A percentile compares a stretch with the other conserved stretches of the same genome.
phyloP scores from a whole-genome alignment of 768 basidiomycete genomes.

The Mycena pura region DNA sequence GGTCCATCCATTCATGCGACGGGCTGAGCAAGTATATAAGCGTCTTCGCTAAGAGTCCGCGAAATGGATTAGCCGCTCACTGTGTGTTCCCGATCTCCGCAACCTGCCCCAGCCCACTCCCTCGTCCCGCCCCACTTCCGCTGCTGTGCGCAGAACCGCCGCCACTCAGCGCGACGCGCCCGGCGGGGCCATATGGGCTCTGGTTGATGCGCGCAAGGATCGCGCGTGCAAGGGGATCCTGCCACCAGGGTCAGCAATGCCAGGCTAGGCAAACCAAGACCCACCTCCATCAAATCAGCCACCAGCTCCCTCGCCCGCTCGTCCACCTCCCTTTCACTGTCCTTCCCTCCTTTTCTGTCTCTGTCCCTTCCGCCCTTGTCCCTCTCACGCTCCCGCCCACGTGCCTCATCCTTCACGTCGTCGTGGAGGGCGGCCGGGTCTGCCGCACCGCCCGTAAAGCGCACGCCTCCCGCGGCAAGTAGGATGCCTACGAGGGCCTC shows the following conservation, averaged over 20 bases:
- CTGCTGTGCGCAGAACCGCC: not conserved
- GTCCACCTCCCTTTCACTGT: not conserved
- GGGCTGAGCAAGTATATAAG: no score
- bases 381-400: slow-evolving; percentile 45
- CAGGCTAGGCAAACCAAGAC: slow-evolving; percentile 6
- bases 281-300: slow-evolving; percentile 11
- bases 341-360: not conserved
- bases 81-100: slow-evolving; percentile 26
- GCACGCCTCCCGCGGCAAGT: slow-evolving; percentile 55
- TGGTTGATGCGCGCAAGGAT: slow-evolving; percentile 84
- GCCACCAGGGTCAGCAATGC: slow-evolving; percentile 25
- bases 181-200: slow-evolving; percentile 79
- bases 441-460: slow-evolving; percentile 57
- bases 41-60: no score
- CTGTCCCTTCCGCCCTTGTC: not conserved
- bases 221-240: slow-evolving; percentile 82
- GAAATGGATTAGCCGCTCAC: not conserved
- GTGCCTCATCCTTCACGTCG: no score
- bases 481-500: slow-evolving; percentile 89
- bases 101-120: slow-evolving; percentile 1
- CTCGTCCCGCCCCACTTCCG: not conserved
- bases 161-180: slow-evolving; percentile 54
- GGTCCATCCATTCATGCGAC: slow-evolving; percentile 86
- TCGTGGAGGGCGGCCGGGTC: no score
- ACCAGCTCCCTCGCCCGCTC: slow-evolving; percentile 9